phyloP scores from a whole-genome alignment of 768 basidiomycete genomes.

The Kwoniella botswanensis region DNA sequence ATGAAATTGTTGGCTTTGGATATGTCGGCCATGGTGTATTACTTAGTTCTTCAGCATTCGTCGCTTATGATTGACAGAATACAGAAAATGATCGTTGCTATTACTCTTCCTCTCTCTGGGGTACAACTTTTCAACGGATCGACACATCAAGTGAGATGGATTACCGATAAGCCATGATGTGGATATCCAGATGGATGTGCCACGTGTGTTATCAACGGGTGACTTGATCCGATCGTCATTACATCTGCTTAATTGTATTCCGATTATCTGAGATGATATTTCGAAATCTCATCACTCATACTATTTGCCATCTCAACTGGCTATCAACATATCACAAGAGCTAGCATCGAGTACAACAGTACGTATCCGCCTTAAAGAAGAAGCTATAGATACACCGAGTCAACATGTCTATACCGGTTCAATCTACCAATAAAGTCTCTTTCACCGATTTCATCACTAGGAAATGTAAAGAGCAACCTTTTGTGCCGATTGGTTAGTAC shows the following conservation, averaged over 20 bases:
- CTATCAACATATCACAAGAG: neutral
- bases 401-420: conserved; percentile 28
- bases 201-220: neutral
- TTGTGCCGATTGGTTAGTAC: conserved; percentile 52
- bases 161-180: neutral
- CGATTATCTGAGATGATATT: neutral
- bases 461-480: conserved; percentile 54
- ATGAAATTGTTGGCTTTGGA: conserved; percentile 9
- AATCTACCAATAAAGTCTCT: conserved; percentile 12
- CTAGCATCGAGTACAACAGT: neutral
- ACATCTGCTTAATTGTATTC: neutral
- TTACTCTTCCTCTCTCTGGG: no score
- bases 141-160: no score
- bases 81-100: no score
- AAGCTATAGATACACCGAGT: neutral
- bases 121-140: no score
- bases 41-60: neutral
- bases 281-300: neutral
- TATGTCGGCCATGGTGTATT: conserved; percentile 5
- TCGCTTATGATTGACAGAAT: neutral
- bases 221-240: conserved; percentile 8
- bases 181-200: neutral
- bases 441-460: conserved; percentile 45
- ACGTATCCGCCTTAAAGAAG: neutral
- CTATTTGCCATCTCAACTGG: neutral